Conservation (phyloP, 83 land plant genomes). For the Picea engelmannii region DNA sequence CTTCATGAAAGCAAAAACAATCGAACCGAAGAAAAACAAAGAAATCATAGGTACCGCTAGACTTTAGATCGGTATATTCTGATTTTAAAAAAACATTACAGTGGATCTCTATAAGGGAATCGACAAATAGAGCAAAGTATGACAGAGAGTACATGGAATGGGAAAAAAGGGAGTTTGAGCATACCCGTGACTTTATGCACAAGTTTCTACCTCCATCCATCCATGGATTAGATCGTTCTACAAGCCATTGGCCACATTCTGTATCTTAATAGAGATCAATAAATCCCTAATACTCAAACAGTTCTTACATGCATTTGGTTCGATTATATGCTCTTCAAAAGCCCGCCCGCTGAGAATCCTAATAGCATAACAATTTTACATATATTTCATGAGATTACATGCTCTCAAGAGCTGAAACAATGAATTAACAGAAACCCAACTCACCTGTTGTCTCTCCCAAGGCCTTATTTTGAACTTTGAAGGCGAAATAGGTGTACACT, state of each 20-base stretch:
- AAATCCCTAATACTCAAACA: too few relatives aligned
- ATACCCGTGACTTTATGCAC: background rate
- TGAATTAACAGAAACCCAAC: too few relatives aligned
- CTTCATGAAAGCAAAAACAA: too few relatives aligned
- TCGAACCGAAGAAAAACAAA: too few relatives aligned
- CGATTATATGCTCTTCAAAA: background rate
- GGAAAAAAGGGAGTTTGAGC: background rate
- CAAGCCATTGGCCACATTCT: background rate
- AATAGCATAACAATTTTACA: too few relatives aligned
- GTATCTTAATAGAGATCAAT: background rate
- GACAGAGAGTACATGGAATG: background rate
- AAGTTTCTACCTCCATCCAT: background rate
- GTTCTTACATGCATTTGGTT: background rate
- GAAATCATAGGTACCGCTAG: too few relatives aligned
- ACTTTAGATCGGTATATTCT: background rate
- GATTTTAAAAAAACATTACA: background rate
- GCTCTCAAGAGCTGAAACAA: too few relatives aligned
- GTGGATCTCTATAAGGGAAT: background rate
- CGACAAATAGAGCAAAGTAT: background rate
- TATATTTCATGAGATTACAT: too few relatives aligned
- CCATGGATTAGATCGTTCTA: background rate
- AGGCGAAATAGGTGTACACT: too few relatives aligned
- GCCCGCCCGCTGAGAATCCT: background rate
- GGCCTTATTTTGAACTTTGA: too few relatives aligned
- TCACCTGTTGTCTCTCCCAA: too few relatives aligned